Percentiles rank a stretch among this genome's conserved stretches.
phyloP scores from a whole-genome alignment of 2,329 filamentous ascomycete genomes.

The Coniella vitis region DNA sequence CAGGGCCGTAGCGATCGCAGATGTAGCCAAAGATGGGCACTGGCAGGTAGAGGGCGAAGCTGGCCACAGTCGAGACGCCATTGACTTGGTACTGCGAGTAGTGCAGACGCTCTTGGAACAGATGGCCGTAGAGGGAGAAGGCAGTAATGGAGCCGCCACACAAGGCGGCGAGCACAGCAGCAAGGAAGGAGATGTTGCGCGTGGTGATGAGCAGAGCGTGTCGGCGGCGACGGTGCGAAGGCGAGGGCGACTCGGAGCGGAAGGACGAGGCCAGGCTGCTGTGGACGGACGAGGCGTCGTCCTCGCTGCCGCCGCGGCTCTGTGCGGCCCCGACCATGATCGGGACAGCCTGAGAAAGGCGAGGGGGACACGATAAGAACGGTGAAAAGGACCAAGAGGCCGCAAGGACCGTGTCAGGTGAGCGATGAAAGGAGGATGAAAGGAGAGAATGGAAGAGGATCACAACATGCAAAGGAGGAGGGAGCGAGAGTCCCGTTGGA shows the following conservation, averaged over 20 bases:
- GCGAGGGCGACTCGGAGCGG: slow-evolving; percentile 13
- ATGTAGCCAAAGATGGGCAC: slow-evolving; percentile 84
- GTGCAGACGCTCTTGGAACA: slow-evolving; percentile 78
- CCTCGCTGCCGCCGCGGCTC: neutral
- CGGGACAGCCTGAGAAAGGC: too few relatives aligned
- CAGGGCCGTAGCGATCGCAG: slow-evolving; percentile 82
- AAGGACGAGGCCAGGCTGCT: slow-evolving; percentile 14
- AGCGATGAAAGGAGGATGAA: too few relatives aligned
- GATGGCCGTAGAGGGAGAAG: slow-evolving; percentile 87
- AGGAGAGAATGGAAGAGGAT: too few relatives aligned
- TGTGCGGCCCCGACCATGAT: too few relatives aligned
- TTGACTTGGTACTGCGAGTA: slow-evolving; percentile 94
- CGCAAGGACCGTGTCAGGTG: too few relatives aligned
- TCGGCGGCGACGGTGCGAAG: slow-evolving; percentile 3
- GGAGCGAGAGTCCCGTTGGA: too few relatives aligned
- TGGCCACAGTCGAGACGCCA: slow-evolving; percentile 77
- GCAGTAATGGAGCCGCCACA: slow-evolving; percentile 83
- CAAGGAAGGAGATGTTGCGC: slow-evolving; percentile 18
- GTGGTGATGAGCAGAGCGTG: slow-evolving; percentile 10
- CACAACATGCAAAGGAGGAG: too few relatives aligned
- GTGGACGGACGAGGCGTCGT: slow-evolving; percentile 9
- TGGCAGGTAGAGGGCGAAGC: slow-evolving; percentile 85
- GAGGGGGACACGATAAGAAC: too few relatives aligned
- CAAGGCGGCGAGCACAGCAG: slow-evolving; percentile 11
- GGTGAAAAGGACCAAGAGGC: too few relatives aligned